Conservation (phyloP, 2,329 filamentous ascomycete species). For the Colletotrichum sp. region DNA sequence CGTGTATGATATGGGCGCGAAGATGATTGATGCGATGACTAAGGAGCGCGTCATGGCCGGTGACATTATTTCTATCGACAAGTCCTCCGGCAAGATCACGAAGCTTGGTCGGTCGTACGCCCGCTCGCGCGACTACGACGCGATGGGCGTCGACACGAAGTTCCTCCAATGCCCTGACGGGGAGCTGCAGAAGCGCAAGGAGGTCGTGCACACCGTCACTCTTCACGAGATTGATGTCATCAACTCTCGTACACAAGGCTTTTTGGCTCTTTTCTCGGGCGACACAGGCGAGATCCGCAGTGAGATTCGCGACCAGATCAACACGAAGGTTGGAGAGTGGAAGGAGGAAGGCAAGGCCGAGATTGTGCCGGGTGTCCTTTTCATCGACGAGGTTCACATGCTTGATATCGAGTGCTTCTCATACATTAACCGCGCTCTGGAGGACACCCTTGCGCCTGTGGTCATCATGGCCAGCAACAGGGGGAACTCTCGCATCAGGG, state of each 20-base stretch:
- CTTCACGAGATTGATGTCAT: constrained; percentile 99
- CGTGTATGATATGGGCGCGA: constrained; percentile 98
- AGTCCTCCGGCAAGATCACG: constrained; percentile 96
- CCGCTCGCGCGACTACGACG: constrained; percentile 95
- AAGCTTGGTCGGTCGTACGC: constrained; percentile 96
- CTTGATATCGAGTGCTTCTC: constrained; percentile 99
- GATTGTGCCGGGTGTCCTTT: constrained; percentile 95
- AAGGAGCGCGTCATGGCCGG: constrained; percentile 99
- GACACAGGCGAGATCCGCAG: constrained; percentile 98
- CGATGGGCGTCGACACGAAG: constrained; percentile 98
- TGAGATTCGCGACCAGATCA: constrained; percentile 98
- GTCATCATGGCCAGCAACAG: constrained; percentile 99
- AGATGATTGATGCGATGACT: constrained; percentile 99
- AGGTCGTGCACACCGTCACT: constrained; percentile 95
- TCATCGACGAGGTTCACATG: constrained; percentile 99
- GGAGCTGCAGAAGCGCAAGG: constrained; percentile 95
- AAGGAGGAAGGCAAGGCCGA: constrained; percentile 99
- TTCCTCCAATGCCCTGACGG: constrained; percentile 98
- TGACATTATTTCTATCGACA: constrained; percentile 98
- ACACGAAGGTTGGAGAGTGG: constrained; percentile 98
- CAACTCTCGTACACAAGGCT: constrained; percentile 98
- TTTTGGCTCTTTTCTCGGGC: constrained; percentile 94
- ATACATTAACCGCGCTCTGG: constrained; percentile 95
- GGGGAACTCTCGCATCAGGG: constrained; percentile 88
- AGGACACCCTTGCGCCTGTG: constrained; percentile 92